phyloP scores from a whole-genome alignment of 768 basidiomycete species.

The Wakefieldia striispora region DNA sequence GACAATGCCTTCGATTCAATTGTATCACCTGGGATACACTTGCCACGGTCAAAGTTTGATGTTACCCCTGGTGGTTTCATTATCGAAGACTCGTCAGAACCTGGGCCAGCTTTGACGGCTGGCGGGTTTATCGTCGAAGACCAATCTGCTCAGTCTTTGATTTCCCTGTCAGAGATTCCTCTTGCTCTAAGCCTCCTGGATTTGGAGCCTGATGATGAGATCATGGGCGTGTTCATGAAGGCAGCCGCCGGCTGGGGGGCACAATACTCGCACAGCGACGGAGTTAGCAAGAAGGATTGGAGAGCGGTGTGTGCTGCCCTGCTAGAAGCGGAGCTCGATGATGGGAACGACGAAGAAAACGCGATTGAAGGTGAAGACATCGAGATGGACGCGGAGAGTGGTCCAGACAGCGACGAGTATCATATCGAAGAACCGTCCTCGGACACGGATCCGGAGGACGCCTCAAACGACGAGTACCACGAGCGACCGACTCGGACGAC shows the following conservation, averaged over 20 bases:
- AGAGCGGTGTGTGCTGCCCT: slow-evolving; percentile 76
- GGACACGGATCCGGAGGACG: slow-evolving; percentile 25
- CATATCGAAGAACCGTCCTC: slow-evolving; percentile 22
- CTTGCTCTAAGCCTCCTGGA: slow-evolving; percentile 60
- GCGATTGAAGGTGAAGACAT: slow-evolving; percentile 13
- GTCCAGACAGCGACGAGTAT: slow-evolving; percentile 31
- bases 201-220: slow-evolving; percentile 69
- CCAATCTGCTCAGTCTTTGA: slow-evolving; percentile 26
- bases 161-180: slow-evolving; percentile 58
- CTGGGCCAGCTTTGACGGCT: slow-evolving; percentile 16
- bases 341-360: slow-evolving; percentile 21
- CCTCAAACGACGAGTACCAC: slow-evolving; percentile 33
- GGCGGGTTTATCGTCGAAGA: slow-evolving; percentile 33
- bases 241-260: slow-evolving; percentile 72
- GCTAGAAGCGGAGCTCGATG: slow-evolving; percentile 43
- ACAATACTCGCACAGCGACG: slow-evolving; percentile 28
- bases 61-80: slow-evolving; percentile 35
- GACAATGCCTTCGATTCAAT: slow-evolving; percentile 50
- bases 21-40: slow-evolving; percentile 3
- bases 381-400: slow-evolving; percentile 24
- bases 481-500: slow-evolving; percentile 13
- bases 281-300: slow-evolving; percentile 70
- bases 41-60: slow-evolving; percentile 5
- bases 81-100: slow-evolving; percentile 21
- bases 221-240: slow-evolving; percentile 69